Evolutionary conservation across 441 rosid genomes (phyloP).

Genomic region (Pelargonium fulgidum): DNA sequence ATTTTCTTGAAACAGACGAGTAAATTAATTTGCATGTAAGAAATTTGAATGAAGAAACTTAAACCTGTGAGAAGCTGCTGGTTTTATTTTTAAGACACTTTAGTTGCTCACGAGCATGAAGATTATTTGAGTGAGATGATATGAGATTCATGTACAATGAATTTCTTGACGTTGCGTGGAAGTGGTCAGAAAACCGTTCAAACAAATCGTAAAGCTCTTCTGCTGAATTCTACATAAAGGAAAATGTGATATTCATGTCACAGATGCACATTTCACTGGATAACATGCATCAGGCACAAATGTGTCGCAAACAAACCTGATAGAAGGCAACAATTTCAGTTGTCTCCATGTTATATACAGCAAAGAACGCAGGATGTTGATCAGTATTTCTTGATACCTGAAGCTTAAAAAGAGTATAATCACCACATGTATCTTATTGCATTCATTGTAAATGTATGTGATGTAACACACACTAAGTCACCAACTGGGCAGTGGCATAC

Average conservation of each 20-base stretch:
- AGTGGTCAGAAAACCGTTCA: conserved; percentile 79
- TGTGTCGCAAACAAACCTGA: conserved; percentile 42
- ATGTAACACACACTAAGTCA: neutral
- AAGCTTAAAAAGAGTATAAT: conserved; percentile 22
- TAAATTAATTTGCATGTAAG: neutral
- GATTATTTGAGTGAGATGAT: conserved; percentile 77
- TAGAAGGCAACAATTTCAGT: conserved; percentile 90
- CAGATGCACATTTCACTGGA: conserved; percentile 11
- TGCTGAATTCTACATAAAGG: conserved; percentile 63
- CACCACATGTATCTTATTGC: neutral
- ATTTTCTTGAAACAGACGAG: neutral
- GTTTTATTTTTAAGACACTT: conserved; percentile 59
- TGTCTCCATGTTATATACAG: conserved; percentile 94
- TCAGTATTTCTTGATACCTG: conserved; percentile 69
- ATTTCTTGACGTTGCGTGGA: conserved; percentile 57
- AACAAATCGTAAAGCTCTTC: conserved; percentile 75
- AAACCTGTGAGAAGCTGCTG: conserved; percentile 55
- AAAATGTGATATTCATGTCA: conserved; percentile 10
- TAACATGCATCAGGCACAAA: conserved; percentile 5
- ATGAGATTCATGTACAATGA: conserved; percentile 66
- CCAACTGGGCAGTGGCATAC: neutral
- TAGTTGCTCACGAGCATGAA: conserved; percentile 72
- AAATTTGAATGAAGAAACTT: conserved; percentile 13
- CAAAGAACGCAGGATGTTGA: conserved; percentile 72
- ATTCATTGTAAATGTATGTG: neutral